These are phyloP conservation scores for Helianthus tuberosus DNA, from an alignment of 129 eudicot genomes.

Conservation along the genomic window DNA sequence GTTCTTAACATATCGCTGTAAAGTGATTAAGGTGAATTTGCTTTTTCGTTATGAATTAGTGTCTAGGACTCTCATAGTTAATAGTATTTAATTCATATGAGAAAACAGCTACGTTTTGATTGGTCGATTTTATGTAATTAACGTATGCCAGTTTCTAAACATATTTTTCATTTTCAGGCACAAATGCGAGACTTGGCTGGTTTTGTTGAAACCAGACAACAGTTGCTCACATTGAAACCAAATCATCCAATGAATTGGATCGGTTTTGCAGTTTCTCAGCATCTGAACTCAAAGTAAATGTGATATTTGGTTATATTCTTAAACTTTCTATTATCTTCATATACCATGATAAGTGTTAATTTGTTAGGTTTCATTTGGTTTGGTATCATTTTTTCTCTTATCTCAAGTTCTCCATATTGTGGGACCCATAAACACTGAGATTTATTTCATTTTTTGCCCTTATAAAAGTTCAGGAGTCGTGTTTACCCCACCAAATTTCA, in stretches of 20 bases:
- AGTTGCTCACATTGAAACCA: conserved; percentile 82
- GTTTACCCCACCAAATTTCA: neutral
- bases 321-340: neutral
- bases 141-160: neutral
- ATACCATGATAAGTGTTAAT: neutral
- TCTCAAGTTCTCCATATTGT: neutral
- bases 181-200: conserved; percentile 98
- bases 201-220: conserved; percentile 97
- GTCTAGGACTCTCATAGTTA: neutral
- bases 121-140: neutral
- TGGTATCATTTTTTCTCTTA: neutral
- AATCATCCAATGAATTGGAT: conserved; percentile 99
- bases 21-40: neutral
- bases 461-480: neutral
- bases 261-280: conserved; percentile 95
- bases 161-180: conserved; percentile 54
- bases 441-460: neutral
- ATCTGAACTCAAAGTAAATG: conserved; percentile 75
- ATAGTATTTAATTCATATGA: neutral
- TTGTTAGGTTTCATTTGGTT: neutral
- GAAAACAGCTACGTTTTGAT: neutral
- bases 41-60: neutral
- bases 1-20: too few relatives aligned
- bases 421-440: neutral
- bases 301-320: conserved; percentile 7